These are phyloP conservation scores for Moesziomyces antarcticus DNA, from an alignment of 1,284 basidiomycete genomes.

Conservation along the genomic window DNA sequence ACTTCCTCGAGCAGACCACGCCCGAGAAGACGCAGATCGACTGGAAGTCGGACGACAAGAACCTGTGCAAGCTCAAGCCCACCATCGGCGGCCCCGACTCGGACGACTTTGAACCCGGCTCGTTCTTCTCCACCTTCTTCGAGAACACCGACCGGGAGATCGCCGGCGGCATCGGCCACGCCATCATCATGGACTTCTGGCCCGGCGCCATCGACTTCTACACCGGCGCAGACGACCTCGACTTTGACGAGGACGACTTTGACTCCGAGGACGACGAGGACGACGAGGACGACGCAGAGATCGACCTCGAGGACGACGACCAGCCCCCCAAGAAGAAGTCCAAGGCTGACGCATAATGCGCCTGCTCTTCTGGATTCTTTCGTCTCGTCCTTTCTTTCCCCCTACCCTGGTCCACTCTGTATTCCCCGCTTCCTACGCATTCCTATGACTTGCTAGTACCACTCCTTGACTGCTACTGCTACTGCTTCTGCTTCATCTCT, in stretches of 20 bases:
- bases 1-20: constrained; percentile 60
- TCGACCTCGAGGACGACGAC: constrained; percentile 63
- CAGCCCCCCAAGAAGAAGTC: constrained; percentile 60
- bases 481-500: too few relatives aligned
- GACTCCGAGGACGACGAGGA: constrained; percentile 58
- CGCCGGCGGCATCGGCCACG: constrained; percentile 60
- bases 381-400: background rate
- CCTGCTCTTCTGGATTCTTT: background rate
- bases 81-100: constrained; percentile 69
- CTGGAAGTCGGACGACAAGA: constrained; percentile 83
- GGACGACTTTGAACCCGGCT: constrained; percentile 76
- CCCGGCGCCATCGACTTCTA: constrained; percentile 64
- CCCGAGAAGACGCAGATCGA: constrained; percentile 72
- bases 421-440: background rate
- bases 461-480: too few relatives aligned
- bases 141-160: constrained; percentile 62
- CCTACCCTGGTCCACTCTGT: background rate
- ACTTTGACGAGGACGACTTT: constrained; percentile 56
- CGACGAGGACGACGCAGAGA: constrained; percentile 61
- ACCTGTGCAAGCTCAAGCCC: constrained; percentile 80
- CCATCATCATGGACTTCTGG: constrained; percentile 63
- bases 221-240: constrained; percentile 55
- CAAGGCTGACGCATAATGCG: constrained; percentile 44
- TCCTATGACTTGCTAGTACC: background rate
- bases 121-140: constrained; percentile 89